Conservation (phyloP, 1,284 basidiomycete genomes). For the Cystobasidiaceae sp. region DNA sequence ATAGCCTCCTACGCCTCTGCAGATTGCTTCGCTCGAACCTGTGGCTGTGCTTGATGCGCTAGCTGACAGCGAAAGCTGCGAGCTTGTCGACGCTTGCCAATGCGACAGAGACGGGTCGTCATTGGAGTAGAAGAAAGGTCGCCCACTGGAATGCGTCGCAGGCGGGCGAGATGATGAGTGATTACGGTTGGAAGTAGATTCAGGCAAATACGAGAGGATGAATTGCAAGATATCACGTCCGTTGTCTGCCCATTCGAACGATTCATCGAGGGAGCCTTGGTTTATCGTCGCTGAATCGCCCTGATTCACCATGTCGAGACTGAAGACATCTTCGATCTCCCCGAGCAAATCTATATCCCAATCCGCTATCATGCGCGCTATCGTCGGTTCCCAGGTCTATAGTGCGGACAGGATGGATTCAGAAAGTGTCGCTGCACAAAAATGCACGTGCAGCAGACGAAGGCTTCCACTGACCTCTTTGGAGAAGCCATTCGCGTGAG, state of each 20-base stretch:
- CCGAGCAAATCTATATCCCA: conserved; percentile 27
- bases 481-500: conserved; percentile 74
- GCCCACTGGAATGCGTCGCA: background rate
- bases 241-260: conserved; percentile 66
- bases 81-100: background rate
- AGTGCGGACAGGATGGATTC: too few relatives aligned
- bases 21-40: background rate
- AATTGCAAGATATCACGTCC: conserved; percentile 69
- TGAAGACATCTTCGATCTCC: conserved; percentile 68
- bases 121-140: conserved; percentile 11
- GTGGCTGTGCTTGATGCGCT: background rate
- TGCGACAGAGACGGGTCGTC: conserved; percentile 24
- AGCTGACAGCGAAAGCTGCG: background rate
- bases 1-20: conserved; percentile 13
- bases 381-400: conserved; percentile 63
- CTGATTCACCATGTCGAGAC: conserved; percentile 69
- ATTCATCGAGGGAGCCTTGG: conserved; percentile 52
- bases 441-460: background rate
- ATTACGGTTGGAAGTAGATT: background rate
- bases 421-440: too few relatives aligned
- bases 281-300: conserved; percentile 70
- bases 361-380: conserved; percentile 51
- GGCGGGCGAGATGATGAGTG: background rate
- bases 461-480: conserved; percentile 51
- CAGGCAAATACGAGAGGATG: conserved; percentile 58